These are phyloP conservation scores for Cunninghamia lanceolata DNA, from an alignment of 75 land plant genomes.

Conservation along the genomic window DNA sequence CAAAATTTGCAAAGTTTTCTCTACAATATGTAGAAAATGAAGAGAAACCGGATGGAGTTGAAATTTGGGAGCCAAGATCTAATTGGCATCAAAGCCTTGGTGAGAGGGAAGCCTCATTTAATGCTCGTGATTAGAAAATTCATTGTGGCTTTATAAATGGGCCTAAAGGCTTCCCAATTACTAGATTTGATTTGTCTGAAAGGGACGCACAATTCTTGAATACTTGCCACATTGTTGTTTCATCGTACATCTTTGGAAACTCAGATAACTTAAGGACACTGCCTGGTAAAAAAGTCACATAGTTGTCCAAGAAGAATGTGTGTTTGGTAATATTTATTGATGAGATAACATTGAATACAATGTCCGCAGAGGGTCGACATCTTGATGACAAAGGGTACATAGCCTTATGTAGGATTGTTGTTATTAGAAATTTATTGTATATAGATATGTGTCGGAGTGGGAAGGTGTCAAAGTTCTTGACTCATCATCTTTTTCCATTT, in stretches of 20 bases:
- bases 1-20: conserved; percentile 70
- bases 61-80: conserved; percentile 80
- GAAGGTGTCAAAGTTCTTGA: conserved; percentile 87
- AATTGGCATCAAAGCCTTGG: conserved; percentile 80
- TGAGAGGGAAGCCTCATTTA: conserved; percentile 75
- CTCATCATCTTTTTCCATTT: conserved; percentile 92
- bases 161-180: conserved; percentile 53
- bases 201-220: conserved; percentile 64
- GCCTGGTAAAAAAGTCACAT: too few relatives aligned
- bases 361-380: too few relatives aligned
- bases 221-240: conserved; percentile 90
- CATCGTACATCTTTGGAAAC: conserved; percentile 97
- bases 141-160: conserved; percentile 95
- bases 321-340: too few relatives aligned
- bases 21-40: conserved; percentile 67
- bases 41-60: conserved; percentile 46
- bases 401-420: conserved; percentile 83
- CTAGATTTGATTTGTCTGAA: conserved; percentile 89
- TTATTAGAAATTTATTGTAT: conserved; percentile 84
- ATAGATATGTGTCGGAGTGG: conserved; percentile 84
- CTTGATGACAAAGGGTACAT: conserved; percentile 63
- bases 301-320: too few relatives aligned
- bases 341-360: too few relatives aligned
- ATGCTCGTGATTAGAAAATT: conserved; percentile 70
- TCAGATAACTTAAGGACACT: too few relatives aligned